Evolutionary conservation across 306 rosid species (phyloP).

Genomic region (Argentina anserina): DNA sequence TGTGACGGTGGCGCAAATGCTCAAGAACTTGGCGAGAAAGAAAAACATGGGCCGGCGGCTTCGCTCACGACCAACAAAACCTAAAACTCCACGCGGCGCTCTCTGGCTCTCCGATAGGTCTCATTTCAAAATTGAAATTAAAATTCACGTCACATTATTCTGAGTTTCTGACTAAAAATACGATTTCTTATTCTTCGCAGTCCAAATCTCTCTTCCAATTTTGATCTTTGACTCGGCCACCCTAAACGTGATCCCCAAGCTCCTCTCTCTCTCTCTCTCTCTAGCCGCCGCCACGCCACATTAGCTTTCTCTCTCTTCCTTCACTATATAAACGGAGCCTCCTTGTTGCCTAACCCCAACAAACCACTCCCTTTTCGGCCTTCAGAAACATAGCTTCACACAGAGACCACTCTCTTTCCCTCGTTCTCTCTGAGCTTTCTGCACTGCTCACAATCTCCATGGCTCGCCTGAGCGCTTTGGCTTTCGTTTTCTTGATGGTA

Average conservation of each 20-base stretch:
- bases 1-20: conserved; percentile 30
- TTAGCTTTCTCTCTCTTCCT: neutral
- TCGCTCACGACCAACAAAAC: conserved; percentile 22
- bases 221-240: conserved; percentile 34
- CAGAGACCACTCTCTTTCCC: neutral
- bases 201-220: neutral
- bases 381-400: neutral
- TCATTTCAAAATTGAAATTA: neutral
- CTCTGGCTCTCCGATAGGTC: neutral
- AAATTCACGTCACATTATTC: neutral
- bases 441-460: conserved; percentile 22
- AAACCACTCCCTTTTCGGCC: neutral
- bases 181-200: neutral
- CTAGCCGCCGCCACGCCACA: conserved; percentile 4
- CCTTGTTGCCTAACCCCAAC: conserved; percentile 1
- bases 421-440: neutral
- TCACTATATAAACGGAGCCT: conserved; percentile 14
- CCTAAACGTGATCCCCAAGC: conserved; percentile 37
- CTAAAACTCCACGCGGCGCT: conserved; percentile 28
- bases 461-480: conserved; percentile 38
- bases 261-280: conserved; percentile 12
- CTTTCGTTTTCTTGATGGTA: conserved; percentile 35
- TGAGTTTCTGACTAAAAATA: conserved; percentile 15
- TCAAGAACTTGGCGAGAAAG: conserved; percentile 3
- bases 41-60: conserved; percentile 28